Base-by-base conservation (phyloP, 805 yeast genomes). In the Barnettozyma vustinii region DNA sequence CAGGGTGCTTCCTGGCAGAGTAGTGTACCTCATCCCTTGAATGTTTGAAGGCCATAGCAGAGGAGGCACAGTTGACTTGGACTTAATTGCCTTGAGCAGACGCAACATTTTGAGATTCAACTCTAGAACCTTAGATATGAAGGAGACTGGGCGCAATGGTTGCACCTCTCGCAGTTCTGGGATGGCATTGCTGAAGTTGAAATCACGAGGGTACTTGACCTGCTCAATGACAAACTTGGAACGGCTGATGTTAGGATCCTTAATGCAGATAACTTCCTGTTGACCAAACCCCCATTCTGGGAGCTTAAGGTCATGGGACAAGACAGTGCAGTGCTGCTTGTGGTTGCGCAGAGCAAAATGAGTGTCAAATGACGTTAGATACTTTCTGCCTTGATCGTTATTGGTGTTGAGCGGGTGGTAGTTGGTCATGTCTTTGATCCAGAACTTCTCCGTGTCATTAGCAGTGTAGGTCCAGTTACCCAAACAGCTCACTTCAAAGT, bases 241-340 rank as follows among this genome's bases (percentile, higher is more conserved):
- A 62, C 84, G 80, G 25, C 79, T 78, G 47, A 73, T 64, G 16
- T 80, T 78, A 13, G 97, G 94, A 25, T 79, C 79, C 45, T 82
- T 83, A 46, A 89, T 76, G 65, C 99, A 94, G 37, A 89, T 69
- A 10, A 92, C 95, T 71, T 94, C 99, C 67, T 85, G 87, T 64
- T 90, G 97, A 51, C 74, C 75, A 57, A 76, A 77, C 1, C 87
- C 97, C 95, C 96, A 87, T 8, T 74, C 75, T n/a, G 97, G 97
- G 37, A 94, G 71, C 60, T 74, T 78, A 19, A 75, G 75, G 41
- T 76, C 77, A 62, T 91, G 96, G n/a, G 90, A 80, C 57, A 89
- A 66, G 48, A 94, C 65, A 18, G 73, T 71, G 66, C 99, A 94
- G 27, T 76, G 73, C 27, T 86, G 78, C 37, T 83, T 82, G 16